Evolutionary conservation across 2,329 filamentous ascomycete genomes (phyloP).

Genomic region (Colletotrichum simmondsii): DNA sequence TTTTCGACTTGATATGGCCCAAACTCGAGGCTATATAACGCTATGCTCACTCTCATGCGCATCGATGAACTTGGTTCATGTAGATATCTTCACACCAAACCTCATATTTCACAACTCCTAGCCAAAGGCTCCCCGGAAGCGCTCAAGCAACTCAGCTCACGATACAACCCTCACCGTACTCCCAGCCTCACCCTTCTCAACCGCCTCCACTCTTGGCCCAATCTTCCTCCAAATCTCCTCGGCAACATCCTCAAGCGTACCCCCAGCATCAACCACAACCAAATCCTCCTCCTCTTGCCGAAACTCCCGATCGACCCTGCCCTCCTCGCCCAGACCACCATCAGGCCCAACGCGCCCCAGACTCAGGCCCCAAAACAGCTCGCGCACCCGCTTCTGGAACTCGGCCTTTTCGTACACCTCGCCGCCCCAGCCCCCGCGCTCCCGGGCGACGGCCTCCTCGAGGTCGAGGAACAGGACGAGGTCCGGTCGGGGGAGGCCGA

Average conservation of each 20-base stretch:
- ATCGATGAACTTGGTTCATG: no score
- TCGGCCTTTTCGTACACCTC: slow-evolving; percentile 89
- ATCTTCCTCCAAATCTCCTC: slow-evolving; percentile 66
- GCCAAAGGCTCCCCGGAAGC: not conserved
- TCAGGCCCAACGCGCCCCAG: slow-evolving; percentile 55
- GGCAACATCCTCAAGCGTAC: slow-evolving; percentile 65
- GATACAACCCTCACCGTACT: slow-evolving; percentile 55
- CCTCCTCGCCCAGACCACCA: slow-evolving; percentile 38
- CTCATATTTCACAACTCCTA: not conserved
- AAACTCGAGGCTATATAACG: slow-evolving; percentile 23
- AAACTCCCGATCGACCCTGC: slow-evolving; percentile 45
- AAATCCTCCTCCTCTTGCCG: slow-evolving; percentile 64
- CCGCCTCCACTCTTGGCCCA: slow-evolving; percentile 55
- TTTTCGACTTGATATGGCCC: slow-evolving; percentile 36
- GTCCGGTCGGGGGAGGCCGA: slow-evolving; percentile 89
- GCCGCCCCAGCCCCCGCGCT: slow-evolving; percentile 85
- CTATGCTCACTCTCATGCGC: no score
- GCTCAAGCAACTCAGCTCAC: not conserved
- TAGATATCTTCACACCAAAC: no score
- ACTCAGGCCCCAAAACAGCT: slow-evolving; percentile 73
- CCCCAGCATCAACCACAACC: slow-evolving; percentile 64
- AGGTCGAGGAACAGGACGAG: slow-evolving; percentile 89
- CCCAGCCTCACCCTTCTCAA: slow-evolving; percentile 62
- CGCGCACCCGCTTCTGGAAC: slow-evolving; percentile 83
- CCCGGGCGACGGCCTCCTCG: slow-evolving; percentile 75